These are phyloP conservation scores for Penicillium olsonii DNA, from an alignment of 2,329 filamentous ascomycete genomes.

Conservation along the genomic window DNA sequence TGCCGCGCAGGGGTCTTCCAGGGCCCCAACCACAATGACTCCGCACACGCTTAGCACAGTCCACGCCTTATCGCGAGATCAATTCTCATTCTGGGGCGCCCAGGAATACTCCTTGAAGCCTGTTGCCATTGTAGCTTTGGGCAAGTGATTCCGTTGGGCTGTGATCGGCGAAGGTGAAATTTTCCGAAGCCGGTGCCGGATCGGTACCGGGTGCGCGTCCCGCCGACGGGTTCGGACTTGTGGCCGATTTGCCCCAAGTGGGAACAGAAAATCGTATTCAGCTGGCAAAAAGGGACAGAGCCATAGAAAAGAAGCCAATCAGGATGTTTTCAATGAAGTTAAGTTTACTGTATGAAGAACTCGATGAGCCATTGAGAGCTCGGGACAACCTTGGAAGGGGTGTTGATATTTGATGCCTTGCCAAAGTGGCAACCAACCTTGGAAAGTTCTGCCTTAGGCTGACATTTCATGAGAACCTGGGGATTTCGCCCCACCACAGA, in stretches of 20 bases:
- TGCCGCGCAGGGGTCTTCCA: constrained; percentile 3
- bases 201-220: constrained; percentile 8
- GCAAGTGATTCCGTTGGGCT: not conserved
- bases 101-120: not conserved
- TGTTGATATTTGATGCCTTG: too few relatives aligned
- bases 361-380: too few relatives aligned
- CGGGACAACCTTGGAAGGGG: too few relatives aligned
- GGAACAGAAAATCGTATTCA: not conserved
- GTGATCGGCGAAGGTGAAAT: constrained; percentile 5
- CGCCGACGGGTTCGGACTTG: constrained; percentile 14
- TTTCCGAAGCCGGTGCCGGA: constrained; percentile 4
- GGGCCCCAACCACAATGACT: not conserved
- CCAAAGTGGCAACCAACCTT: too few relatives aligned
- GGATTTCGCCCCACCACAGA: too few relatives aligned
- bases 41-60: too few relatives aligned
- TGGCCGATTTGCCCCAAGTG: constrained; percentile 11
- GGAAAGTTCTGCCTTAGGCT: too few relatives aligned
- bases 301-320: not conserved
- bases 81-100: not conserved
- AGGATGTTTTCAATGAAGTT: not conserved
- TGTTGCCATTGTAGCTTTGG: not conserved
- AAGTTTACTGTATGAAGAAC: too few relatives aligned
- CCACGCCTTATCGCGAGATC: too few relatives aligned
- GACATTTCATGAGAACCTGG: too few relatives aligned
- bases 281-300: too few relatives aligned